Evolutionary conservation across 805 yeast species (phyloP).

Genomic region (Candida piceae): DNA sequence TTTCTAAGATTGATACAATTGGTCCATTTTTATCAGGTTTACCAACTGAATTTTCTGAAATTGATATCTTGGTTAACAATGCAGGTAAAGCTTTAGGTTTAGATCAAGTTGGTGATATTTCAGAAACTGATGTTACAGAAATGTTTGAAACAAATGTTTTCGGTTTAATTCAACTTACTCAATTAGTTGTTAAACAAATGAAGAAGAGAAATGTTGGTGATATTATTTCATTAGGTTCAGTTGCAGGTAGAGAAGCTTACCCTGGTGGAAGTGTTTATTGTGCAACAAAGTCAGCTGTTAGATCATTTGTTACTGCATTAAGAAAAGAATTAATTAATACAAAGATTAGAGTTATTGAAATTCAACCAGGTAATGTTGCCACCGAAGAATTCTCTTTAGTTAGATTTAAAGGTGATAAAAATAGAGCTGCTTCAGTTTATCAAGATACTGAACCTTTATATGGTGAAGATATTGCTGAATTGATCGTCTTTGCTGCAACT

Average conservation of each 20-base stretch:
- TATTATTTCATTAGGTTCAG: constrained; percentile 69
- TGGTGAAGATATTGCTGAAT: constrained; percentile 72
- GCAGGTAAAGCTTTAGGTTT: constrained; percentile 81
- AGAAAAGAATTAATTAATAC: constrained; percentile 51
- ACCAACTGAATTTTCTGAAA: constrained; percentile 46
- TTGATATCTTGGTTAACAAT: constrained; percentile 66
- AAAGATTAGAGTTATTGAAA: constrained; percentile 61
- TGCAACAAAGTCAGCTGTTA: constrained; percentile 68
- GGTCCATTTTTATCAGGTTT: constrained; percentile 38
- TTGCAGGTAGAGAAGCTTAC: constrained; percentile 75
- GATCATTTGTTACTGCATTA: constrained; percentile 64
- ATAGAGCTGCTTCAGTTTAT: constrained; percentile 60
- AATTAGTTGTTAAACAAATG: constrained; percentile 67
- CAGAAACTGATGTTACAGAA: constrained; percentile 55
- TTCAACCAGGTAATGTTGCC: constrained; percentile 77
- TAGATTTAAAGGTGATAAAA: constrained; percentile 58
- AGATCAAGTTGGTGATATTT: constrained; percentile 69
- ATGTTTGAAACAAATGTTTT: constrained; percentile 87
- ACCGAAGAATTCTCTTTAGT: constrained; percentile 64
- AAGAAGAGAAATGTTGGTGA: constrained; percentile 67
- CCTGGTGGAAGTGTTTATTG: constrained; percentile 78
- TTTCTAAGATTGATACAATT: constrained; percentile 40
- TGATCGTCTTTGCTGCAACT: constrained; percentile 60
- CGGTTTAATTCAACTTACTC: constrained; percentile 81
- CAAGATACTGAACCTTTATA: constrained; percentile 62